Evolutionary conservation across 495 filamentous ascomycete genomes (phyloP), one percentile per base, ranked within the genome.

Genomic region (Penicillium fimorum): DNA sequence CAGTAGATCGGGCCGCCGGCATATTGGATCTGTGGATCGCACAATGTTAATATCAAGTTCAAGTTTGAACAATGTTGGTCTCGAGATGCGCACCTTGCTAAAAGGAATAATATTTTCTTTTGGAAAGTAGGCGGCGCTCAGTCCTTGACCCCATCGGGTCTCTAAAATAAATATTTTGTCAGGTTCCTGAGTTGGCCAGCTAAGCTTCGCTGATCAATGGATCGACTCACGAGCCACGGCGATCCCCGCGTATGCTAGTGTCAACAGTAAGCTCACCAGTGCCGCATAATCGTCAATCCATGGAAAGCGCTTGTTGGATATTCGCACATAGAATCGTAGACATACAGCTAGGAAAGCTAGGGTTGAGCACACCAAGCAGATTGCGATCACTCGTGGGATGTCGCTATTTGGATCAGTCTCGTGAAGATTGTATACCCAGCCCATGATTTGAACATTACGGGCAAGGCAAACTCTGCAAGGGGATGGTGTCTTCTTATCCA

Each of bases 341-440:
- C 46, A 52, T 20, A 71, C 62, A 2, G 69, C 69, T 9, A 66
- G 13, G 11, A 64, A 22, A 1, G 69, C 60, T 10, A 54, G 5
- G 33, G 56, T 55, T n/a, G 64, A 48, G 45, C 69, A 69, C 3
- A 53, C 45, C 33, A 67, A 15, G 35, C 51, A 55, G 30, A 67
- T 41, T 18, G 38, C 58, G 32, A 70, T 68, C 33, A 65, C 54
- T 2, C 56, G 60, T 7, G 47, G n/a, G 8, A 64, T 58, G 2
- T 62, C 49, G 29, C 53, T 66, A 35, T 64, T 43, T 7, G 63
- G 63, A 45, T 71, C 67, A 5, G 52, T 47, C 24, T 42, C 22
- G 11, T 66, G 29, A 38, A 70, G 63, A 24, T 70, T 73, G 55
- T 71, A 49, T 25, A 71, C 67, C 68, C 70, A 73, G 47, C 53